Percentiles rank a stretch among this genome's conserved stretches.
These are phyloP conservation scores for Artemisia argyi DNA, from an alignment of 129 eudicot genomes.

Conservation along the genomic window DNA sequence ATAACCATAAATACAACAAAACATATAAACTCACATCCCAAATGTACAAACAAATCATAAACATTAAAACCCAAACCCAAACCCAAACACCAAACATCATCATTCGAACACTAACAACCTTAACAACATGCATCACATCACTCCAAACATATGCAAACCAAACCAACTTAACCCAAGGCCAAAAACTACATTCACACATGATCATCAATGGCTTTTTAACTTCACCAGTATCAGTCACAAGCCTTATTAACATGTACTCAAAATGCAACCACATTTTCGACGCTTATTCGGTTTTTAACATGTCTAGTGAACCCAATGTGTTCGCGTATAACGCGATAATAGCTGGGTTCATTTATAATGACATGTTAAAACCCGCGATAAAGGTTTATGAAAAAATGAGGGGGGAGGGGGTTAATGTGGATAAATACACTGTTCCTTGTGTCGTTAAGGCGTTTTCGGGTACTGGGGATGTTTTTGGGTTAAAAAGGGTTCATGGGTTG, in stretches of 20 bases:
- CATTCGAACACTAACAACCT: constrained; percentile 25
- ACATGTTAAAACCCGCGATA: constrained; percentile 39
- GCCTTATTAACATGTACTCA: constrained; percentile 90
- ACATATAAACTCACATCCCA: background rate
- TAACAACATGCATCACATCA: constrained; percentile 41
- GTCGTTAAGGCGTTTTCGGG: constrained; percentile 66
- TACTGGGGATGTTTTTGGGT: constrained; percentile 30
- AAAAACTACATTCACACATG: constrained; percentile 62
- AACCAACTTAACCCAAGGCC: constrained; percentile 41
- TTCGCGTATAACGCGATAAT: constrained; percentile 59
- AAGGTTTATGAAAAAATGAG: constrained; percentile 49
- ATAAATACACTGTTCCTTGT: constrained; percentile 73
- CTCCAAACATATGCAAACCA: constrained; percentile 61
- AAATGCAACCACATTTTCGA: constrained; percentile 55
- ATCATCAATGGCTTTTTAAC: constrained; percentile 44
- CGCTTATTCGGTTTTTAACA: constrained; percentile 46
- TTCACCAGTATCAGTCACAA: constrained; percentile 63
- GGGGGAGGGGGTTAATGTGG: constrained; percentile 42
- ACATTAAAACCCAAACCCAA: background rate
- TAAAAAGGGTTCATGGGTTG: constrained; percentile 63
- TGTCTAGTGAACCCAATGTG: constrained; percentile 39
- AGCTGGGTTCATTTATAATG: constrained; percentile 52
- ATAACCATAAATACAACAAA: no score
- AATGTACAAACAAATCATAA: constrained; percentile 25
- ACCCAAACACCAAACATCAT: constrained; percentile 8